These are phyloP conservation scores for Thermochaetoides thermophila DNA, from an alignment of 495 filamentous ascomycete species.

Conservation along the genomic window DNA sequence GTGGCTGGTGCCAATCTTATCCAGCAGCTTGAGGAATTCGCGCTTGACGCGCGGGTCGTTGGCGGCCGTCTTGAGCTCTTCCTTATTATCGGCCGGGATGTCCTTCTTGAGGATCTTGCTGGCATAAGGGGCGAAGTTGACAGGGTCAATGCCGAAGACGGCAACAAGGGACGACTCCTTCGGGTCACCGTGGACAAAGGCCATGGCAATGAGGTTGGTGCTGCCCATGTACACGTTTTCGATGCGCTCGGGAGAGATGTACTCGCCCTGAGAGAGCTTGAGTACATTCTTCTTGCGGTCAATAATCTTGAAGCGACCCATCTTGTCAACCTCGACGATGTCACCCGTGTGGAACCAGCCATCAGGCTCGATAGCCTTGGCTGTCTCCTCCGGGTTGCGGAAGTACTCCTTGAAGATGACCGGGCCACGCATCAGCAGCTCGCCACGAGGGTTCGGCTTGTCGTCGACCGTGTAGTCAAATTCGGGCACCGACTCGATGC, in stretches of 20 bases:
- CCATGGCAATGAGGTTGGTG: conserved; percentile 59
- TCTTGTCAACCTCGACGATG: conserved; percentile 65
- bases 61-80: conserved; percentile 49
- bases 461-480: conserved; percentile 89
- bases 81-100: conserved; percentile 45
- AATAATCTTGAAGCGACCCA: conserved; percentile 82
- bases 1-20: conserved; percentile 63
- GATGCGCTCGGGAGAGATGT: conserved; percentile 91
- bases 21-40: conserved; percentile 65
- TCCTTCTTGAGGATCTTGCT: conserved; percentile 54
- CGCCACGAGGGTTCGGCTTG: conserved; percentile 84
- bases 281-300: conserved; percentile 97
- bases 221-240: conserved; percentile 85
- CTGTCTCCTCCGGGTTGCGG: conserved; percentile 75
- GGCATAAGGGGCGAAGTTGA: conserved; percentile 64
- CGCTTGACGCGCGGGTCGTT: conserved; percentile 52
- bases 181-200: conserved; percentile 84
- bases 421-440: conserved; percentile 69
- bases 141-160: conserved; percentile 75
- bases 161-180: conserved; percentile 70
- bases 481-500: conserved; percentile 77
- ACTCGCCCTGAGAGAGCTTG: conserved; percentile 95
- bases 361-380: conserved; percentile 66
- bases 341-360: conserved; percentile 98
- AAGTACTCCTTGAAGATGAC: conserved; percentile 74